Conservation (phyloP, 345 rosid genomes). For the Garcia nutans region DNA sequence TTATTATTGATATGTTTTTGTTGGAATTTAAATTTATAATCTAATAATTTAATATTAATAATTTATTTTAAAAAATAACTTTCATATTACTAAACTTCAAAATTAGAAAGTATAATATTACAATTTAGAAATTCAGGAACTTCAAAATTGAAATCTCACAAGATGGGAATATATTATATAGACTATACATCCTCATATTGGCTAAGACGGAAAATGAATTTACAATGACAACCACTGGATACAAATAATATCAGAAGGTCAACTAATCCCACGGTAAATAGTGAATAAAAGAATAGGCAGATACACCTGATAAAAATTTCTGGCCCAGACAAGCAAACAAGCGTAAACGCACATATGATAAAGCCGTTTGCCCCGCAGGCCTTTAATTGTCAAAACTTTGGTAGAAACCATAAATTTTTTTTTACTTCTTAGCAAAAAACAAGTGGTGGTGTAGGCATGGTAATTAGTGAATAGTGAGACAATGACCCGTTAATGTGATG, state of each 20-base stretch:
- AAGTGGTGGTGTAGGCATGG: neutral
- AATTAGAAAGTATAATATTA: too few species aligned
- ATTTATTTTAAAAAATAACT: too few species aligned
- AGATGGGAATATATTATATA: too few species aligned
- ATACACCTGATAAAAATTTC: neutral
- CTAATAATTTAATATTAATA: too few species aligned
- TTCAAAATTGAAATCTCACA: too few species aligned
- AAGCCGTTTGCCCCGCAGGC: constrained; percentile 32
- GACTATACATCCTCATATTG: too few species aligned
- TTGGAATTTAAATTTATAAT: too few species aligned
- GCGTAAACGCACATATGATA: neutral
- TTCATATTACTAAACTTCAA: too few species aligned
- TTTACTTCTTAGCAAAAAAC: neutral
- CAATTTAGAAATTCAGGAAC: too few species aligned
- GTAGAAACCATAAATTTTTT: constrained; percentile 6
- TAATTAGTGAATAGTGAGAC: constrained; percentile 34
- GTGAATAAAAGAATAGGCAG: neutral
- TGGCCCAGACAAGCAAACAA: constrained; percentile 21
- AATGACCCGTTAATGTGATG: constrained; percentile 17
- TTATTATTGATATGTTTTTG: too few species aligned
- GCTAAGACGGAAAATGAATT: too few species aligned
- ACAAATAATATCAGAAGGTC: neutral
- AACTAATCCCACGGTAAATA: neutral
- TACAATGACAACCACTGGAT: too few species aligned
- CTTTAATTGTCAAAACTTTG: constrained; percentile 24